These are phyloP conservation scores for Claviceps monticola DNA, from an alignment of 2,329 filamentous ascomycete species.

Conservation along the genomic window DNA sequence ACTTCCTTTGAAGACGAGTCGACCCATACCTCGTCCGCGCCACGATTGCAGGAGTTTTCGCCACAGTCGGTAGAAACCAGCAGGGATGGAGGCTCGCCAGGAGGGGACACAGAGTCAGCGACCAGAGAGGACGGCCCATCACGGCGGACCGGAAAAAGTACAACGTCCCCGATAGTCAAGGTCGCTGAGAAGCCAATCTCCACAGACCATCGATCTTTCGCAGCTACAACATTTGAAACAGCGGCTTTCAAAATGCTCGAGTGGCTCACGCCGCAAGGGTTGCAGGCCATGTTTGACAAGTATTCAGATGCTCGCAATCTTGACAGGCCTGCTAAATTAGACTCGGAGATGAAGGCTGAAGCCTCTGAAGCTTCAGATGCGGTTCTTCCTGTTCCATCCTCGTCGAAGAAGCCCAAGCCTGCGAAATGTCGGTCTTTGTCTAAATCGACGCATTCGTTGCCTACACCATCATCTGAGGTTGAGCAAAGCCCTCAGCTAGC, in stretches of 20 bases:
- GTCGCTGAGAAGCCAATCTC: slow-evolving; percentile 32
- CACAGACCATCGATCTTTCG: slow-evolving; percentile 46
- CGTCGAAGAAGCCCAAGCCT: neutral
- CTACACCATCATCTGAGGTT: neutral
- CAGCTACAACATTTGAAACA: slow-evolving; percentile 50
- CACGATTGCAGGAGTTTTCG: neutral
- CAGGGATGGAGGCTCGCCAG: neutral
- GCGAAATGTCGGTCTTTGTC: neutral
- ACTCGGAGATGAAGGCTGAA: neutral
- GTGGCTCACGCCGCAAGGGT: slow-evolving; percentile 49
- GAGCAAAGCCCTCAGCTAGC: slow-evolving; percentile 1
- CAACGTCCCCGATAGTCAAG: slow-evolving; percentile 16
- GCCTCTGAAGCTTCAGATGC: neutral
- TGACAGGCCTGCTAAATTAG: slow-evolving; percentile 4
- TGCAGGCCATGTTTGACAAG: slow-evolving; percentile 33
- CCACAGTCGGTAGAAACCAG: slow-evolving; percentile 2
- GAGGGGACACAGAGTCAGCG: neutral
- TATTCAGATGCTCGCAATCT: slow-evolving; percentile 10
- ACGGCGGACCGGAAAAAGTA: neutral
- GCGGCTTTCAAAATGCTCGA: slow-evolving; percentile 57
- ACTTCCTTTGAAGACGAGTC: neutral
- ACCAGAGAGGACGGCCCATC: neutral
- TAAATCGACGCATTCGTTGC: neutral
- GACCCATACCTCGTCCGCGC: neutral
- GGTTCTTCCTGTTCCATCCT: too few species aligned